Evolutionary conservation across 2,329 filamentous ascomycete genomes (phyloP).

Genomic region (Penicillium sp.): DNA sequence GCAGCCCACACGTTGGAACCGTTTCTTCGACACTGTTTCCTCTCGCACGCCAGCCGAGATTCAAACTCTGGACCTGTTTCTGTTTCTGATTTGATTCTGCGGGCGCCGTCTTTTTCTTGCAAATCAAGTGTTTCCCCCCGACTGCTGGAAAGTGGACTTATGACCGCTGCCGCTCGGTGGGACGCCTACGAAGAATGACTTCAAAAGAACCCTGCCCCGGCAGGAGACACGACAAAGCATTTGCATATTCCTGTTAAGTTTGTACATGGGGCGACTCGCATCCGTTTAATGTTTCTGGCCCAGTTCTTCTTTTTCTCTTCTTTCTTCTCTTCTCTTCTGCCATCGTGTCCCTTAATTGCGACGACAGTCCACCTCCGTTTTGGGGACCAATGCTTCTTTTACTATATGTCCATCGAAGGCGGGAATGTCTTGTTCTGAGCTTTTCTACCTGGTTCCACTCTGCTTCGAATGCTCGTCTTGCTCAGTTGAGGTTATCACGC

Average conservation of each 20-base stretch:
- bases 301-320: slow-evolving; percentile 11
- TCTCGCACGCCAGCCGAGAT: background rate
- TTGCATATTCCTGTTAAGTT: slow-evolving; percentile 34
- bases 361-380: background rate
- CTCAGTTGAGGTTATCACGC: background rate
- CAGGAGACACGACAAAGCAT: slow-evolving; percentile 40
- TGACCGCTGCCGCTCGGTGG: slow-evolving; percentile 26
- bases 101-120: slow-evolving; percentile 22
- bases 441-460: background rate
- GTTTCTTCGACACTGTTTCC: slow-evolving; percentile 13
- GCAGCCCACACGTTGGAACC: slow-evolving; percentile 39
- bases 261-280: slow-evolving; percentile 36
- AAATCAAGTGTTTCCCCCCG: slow-evolving; percentile 22
- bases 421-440: background rate
- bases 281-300: slow-evolving; percentile 29
- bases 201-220: slow-evolving; percentile 30
- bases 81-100: slow-evolving; percentile 16
- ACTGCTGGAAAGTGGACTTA: slow-evolving; percentile 28
- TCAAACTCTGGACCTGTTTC: slow-evolving; percentile 12
- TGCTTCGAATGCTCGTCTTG: background rate
- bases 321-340: slow-evolving; percentile 15
- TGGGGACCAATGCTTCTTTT: background rate
- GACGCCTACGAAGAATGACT: slow-evolving; percentile 39
- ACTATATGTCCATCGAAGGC: background rate
- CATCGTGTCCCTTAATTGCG: slow-evolving; percentile 3